Conservation (phyloP, 1,284 basidiomycete species). For the Heterobasidion parviporum region DNA sequence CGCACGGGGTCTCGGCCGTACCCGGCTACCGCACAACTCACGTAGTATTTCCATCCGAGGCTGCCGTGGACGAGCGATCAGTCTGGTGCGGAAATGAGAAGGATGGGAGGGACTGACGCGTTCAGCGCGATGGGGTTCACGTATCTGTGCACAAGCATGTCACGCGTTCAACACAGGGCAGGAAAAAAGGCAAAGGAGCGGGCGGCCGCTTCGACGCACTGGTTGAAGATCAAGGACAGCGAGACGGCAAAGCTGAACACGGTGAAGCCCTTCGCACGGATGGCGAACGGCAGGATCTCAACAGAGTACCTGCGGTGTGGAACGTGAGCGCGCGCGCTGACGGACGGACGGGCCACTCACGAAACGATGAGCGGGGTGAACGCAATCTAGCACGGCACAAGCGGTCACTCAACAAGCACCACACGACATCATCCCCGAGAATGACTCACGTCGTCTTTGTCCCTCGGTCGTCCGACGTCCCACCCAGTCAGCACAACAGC, state of each 20-base stretch:
- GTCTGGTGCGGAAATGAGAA: not conserved
- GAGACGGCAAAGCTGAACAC: constrained; percentile 4
- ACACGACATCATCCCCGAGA: not conserved
- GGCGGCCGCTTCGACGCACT: constrained; percentile 21
- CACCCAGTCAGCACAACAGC: no score
- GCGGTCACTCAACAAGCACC: not conserved
- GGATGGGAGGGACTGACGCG: constrained; percentile 15
- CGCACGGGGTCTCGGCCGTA: not conserved
- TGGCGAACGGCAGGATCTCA: constrained; percentile 5
- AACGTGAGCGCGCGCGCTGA: not conserved
- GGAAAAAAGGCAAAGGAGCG: not conserved
- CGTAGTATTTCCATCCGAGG: constrained; percentile 28
- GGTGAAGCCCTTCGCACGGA: constrained; percentile 5
- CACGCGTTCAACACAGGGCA: not conserved
- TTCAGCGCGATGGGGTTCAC: constrained; percentile 33
- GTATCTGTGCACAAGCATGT: constrained; percentile 17
- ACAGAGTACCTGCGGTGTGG: constrained; percentile 1
- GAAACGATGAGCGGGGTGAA: constrained; percentile 51
- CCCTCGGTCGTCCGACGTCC: no score
- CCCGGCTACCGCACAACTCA: constrained; percentile 7
- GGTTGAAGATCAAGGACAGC: constrained; percentile 51
- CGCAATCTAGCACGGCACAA: constrained; percentile 24
- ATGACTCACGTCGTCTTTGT: constrained; percentile 21
- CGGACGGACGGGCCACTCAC: constrained; percentile 10
- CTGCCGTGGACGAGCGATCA: constrained; percentile 6